Evolutionary conservation across 805 yeast genomes (phyloP).

Genomic region (Teunomyces lycoperdinae): DNA sequence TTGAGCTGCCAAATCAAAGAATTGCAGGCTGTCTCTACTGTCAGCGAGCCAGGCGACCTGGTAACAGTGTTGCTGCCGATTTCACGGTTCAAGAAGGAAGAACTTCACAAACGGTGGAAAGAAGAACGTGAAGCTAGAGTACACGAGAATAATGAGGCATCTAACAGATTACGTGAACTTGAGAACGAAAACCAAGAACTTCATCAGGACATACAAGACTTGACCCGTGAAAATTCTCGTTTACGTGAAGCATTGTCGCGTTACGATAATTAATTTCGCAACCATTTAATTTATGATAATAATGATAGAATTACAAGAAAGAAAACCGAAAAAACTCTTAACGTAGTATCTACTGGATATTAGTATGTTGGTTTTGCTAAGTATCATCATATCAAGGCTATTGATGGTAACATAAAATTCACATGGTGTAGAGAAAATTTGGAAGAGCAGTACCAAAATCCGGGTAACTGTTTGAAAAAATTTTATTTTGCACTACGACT

Average conservation of each 20-base stretch:
- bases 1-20: slow-evolving; percentile 26
- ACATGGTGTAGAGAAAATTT: no score
- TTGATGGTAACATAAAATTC: no score
- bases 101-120: slow-evolving; percentile 62
- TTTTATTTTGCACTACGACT: background rate
- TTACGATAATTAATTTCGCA: slow-evolving; percentile 1
- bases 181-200: slow-evolving; percentile 48
- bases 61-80: slow-evolving; percentile 1
- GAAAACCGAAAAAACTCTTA: no score
- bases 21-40: slow-evolving; percentile 14
- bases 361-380: no score
- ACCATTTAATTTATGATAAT: slow-evolving; percentile 1
- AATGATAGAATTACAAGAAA: background rate
- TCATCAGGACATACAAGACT: background rate
- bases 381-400: no score
- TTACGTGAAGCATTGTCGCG: background rate
- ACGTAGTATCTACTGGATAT: no score
- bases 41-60: slow-evolving; percentile 7
- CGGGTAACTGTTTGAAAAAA: background rate
- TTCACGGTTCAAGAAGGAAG: slow-evolving; percentile 32
- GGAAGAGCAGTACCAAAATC: background rate
- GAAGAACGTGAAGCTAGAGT: slow-evolving; percentile 68
- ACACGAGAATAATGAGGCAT: slow-evolving; percentile 57
- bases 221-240: background rate
- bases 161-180: slow-evolving; percentile 47